These are phyloP conservation scores for Hypoxylon sp. DNA, from an alignment of 2,329 filamentous ascomycete species.

Conservation along the genomic window DNA sequence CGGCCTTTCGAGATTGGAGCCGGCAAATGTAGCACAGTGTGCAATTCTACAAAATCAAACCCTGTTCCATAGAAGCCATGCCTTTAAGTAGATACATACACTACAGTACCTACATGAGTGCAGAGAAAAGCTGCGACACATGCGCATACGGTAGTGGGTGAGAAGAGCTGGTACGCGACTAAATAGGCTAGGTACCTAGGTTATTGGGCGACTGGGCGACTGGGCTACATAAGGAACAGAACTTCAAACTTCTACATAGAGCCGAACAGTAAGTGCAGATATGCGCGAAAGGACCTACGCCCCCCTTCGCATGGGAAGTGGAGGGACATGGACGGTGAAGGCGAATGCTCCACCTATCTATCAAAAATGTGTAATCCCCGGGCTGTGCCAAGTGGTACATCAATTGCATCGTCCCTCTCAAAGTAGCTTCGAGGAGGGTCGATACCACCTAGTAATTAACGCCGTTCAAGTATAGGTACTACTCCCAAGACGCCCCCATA, in stretches of 20 bases:
- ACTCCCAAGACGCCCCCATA: conserved; percentile 33
- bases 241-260: conserved; percentile 32
- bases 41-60: conserved; percentile 20
- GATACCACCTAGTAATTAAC: conserved; percentile 48
- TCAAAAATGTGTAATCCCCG: conserved; percentile 43
- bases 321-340: conserved; percentile 43
- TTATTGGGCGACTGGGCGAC: conserved; percentile 6
- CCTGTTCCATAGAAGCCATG: conserved; percentile 26
- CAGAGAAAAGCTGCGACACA: conserved; percentile 29
- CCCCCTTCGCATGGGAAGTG: conserved; percentile 43
- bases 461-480: conserved; percentile 44
- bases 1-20: conserved; percentile 22
- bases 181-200: too few relatives aligned
- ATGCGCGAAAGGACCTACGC: conserved; percentile 44
- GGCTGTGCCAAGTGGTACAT: conserved; percentile 44
- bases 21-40: conserved; percentile 41
- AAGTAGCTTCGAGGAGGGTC: conserved; percentile 45
- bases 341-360: conserved; percentile 41
- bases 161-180: conserved; percentile 31
- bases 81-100: conserved; percentile 22
- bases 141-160: conserved; percentile 31
- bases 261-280: conserved; percentile 45
- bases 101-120: conserved; percentile 1
- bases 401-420: conserved; percentile 45
- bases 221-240: conserved; percentile 21